Conservation (phyloP, 768 basidiomycete genomes). For the Suillus ampliporus region DNA sequence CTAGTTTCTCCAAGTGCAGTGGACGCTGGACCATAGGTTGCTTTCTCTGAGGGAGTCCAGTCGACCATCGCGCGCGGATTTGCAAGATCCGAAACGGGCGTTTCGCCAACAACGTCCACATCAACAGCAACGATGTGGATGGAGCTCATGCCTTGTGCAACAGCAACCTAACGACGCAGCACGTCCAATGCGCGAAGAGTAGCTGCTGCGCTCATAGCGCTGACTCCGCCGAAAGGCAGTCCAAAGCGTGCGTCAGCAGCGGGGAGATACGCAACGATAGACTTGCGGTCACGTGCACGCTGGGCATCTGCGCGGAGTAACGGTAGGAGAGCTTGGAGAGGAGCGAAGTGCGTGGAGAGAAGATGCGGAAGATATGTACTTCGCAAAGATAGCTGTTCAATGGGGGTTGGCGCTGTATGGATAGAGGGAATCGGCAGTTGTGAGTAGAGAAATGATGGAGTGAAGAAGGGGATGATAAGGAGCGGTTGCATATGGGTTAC, state of each 20-base stretch:
- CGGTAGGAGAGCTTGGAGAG: conserved; percentile 77
- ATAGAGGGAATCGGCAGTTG: conserved; percentile 51
- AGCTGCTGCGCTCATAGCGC: conserved; percentile 78
- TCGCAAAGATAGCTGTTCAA: conserved; percentile 72
- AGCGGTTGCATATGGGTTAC: conserved; percentile 79
- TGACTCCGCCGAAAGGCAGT: conserved; percentile 66
- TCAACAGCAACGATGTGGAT: conserved; percentile 68
- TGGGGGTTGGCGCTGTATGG: conserved; percentile 55
- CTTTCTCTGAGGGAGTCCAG: conserved; percentile 78
- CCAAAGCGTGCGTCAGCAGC: conserved; percentile 75
- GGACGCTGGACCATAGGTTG: conserved; percentile 76
- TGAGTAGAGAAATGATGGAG: conserved; percentile 78
- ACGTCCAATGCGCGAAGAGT: conserved; percentile 76
- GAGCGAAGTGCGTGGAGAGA: conserved; percentile 75
- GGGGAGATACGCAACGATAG: conserved; percentile 77
- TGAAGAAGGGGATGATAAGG: conserved; percentile 73
- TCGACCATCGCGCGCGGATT: conserved; percentile 60
- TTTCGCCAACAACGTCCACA: conserved; percentile 60
- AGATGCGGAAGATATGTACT: conserved; percentile 73
- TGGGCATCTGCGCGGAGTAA: conserved; percentile 73
- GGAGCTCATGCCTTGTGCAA: conserved; percentile 64
- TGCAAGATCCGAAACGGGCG: conserved; percentile 31
- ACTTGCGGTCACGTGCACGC: conserved; percentile 46
- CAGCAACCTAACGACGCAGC: conserved; percentile 73
- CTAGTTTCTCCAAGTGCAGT: conserved; percentile 50